Conservation (phyloP, 805 yeast species). For the Saccharomyces jurei region DNA sequence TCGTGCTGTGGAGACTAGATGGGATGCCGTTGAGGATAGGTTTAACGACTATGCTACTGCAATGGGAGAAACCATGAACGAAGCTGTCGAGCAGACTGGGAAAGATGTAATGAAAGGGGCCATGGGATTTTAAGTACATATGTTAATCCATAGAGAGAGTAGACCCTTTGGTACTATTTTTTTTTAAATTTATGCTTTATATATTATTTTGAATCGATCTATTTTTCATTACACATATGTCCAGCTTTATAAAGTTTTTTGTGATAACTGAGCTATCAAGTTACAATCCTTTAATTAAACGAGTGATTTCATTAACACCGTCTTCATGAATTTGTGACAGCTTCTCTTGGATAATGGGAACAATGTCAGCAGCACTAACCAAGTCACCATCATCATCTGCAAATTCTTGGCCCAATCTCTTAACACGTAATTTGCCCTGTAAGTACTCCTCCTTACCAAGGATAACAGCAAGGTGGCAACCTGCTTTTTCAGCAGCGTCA, state of each 20-base stretch:
- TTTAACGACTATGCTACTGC: constrained; percentile 47
- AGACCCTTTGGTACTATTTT: background rate
- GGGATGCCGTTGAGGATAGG: constrained; percentile 45
- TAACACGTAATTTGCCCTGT: constrained; percentile 75
- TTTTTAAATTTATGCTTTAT: background rate
- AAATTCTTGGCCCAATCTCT: constrained; percentile 82
- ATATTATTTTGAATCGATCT: background rate
- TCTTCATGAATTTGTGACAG: constrained; percentile 43
- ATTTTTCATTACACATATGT: background rate
- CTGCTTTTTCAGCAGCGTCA: constrained; percentile 93
- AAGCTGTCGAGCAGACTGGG: constrained; percentile 40
- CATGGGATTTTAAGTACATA: constrained; percentile 35
- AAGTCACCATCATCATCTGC: constrained; percentile 81
- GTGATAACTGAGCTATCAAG: background rate
- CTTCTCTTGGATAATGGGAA: constrained; percentile 43
- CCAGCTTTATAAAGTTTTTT: background rate
- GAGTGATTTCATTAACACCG: constrained; percentile 57
- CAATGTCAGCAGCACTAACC: constrained; percentile 53
- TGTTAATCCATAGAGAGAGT: background rate
- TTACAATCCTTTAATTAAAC: constrained; percentile 51
- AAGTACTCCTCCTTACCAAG: constrained; percentile 87
- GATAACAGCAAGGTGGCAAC: constrained; percentile 84
- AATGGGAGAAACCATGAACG: constrained; percentile 44
- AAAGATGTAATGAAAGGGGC: constrained; percentile 41
- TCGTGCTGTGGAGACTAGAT: constrained; percentile 41